These are phyloP conservation scores for Cubamyces sp. DNA, from an alignment of 768 basidiomycete species.

Conservation along the genomic window DNA sequence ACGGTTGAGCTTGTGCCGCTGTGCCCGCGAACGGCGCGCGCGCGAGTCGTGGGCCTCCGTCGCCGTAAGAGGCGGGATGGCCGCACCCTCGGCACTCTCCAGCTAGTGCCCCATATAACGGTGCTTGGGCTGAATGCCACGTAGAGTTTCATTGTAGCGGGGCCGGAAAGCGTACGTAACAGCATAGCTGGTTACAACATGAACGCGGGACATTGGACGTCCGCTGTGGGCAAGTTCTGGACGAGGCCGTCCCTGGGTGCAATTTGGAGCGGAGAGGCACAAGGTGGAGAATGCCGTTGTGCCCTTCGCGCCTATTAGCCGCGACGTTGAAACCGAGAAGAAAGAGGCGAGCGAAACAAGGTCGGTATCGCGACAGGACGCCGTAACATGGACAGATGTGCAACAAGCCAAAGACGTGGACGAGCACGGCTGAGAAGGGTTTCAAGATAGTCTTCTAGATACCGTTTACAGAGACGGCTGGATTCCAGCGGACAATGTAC, in stretches of 20 bases:
- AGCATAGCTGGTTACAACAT: conserved; percentile 3
- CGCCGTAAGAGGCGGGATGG: conserved; percentile 2
- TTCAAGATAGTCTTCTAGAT: conserved; percentile 4
- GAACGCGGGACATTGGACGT: conserved; percentile 13
- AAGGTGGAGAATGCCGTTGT: not conserved
- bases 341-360: not conserved
- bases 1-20: conserved; percentile 22
- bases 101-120: not conserved
- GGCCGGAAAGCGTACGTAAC: conserved; percentile 8
- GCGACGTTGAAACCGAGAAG: not conserved
- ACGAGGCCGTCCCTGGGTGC: conserved; percentile 2
- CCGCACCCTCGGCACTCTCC: conserved; percentile 4
- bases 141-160: conserved; percentile 17
- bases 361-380: not conserved
- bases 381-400: too few species aligned
- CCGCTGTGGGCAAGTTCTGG: conserved; percentile 10
- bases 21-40: not conserved
- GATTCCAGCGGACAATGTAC: conserved; percentile 15
- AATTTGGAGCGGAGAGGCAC: not conserved
- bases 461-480: not conserved
- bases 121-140: conserved; percentile 9
- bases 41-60: conserved; percentile 1
- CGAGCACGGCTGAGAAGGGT: not conserved
- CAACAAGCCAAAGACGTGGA: too few species aligned
- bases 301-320: not conserved